Evolutionary conservation across 352 stramenopile species (phyloP).

Genomic region (Aphanomyces invadans): DNA sequence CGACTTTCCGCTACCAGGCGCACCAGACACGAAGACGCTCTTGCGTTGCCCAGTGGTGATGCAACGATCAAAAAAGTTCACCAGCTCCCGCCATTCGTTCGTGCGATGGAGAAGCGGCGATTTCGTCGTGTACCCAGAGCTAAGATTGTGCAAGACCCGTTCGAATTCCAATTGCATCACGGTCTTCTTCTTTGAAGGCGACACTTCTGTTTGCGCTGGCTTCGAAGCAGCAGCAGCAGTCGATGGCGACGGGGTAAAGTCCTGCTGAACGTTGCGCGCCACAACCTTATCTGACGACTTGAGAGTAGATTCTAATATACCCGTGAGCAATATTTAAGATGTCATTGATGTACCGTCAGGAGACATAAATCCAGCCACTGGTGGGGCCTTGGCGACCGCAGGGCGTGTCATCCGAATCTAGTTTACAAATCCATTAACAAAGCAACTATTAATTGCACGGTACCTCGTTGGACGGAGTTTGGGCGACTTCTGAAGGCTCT

Average conservation of each 20-base stretch:
- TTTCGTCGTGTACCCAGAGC: slow-evolving; percentile 33
- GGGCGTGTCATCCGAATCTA: too few relatives aligned
- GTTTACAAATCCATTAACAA: too few relatives aligned
- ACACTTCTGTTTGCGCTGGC: neutral
- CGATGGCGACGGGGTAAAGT: neutral
- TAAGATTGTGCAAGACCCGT: slow-evolving; percentile 36
- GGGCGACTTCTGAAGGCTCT: neutral
- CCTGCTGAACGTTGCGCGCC: slow-evolving; percentile 8
- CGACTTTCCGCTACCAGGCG: slow-evolving; percentile 71
- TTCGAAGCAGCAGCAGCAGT: neutral
- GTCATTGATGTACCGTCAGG: neutral
- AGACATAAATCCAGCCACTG: neutral
- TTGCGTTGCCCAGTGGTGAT: slow-evolving; percentile 42
- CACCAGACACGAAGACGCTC: slow-evolving; percentile 71
- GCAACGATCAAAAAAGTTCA: slow-evolving; percentile 48
- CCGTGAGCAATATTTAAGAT: too few relatives aligned
- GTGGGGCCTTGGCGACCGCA: too few relatives aligned
- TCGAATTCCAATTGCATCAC: neutral
- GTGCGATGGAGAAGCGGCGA: slow-evolving; percentile 51
- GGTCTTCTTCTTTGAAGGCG: neutral
- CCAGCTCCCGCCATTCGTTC: slow-evolving; percentile 43
- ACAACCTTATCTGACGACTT: neutral
- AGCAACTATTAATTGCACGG: too few relatives aligned
- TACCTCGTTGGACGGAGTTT: neutral
- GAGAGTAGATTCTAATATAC: neutral